Percentiles rank a stretch among this genome's conserved stretches.
Evolutionary conservation across 164 flowering plant genomes (phyloP).

Genomic region (Brasenia schreberi): DNA sequence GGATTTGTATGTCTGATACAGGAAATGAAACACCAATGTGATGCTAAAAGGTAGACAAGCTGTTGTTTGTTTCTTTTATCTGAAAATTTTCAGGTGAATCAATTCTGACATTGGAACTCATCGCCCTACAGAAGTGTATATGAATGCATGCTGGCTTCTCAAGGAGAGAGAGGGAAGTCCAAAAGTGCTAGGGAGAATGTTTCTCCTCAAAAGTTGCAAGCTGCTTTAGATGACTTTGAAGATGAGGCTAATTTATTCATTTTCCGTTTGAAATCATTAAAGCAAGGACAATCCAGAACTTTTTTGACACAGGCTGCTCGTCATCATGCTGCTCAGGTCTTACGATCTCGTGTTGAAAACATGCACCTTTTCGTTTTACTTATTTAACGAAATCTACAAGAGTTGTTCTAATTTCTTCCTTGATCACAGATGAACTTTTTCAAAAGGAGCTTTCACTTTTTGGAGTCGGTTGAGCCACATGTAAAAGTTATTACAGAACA

Average conservation of each 20-base stretch:
- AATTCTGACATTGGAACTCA: neutral
- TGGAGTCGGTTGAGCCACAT: conserved; percentile 74
- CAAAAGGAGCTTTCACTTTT: conserved; percentile 51
- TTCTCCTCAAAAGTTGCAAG: conserved; percentile 46
- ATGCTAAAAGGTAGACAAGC: conserved; percentile 61
- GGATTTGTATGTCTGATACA: conserved; percentile 12
- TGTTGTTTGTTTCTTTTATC: conserved; percentile 3
- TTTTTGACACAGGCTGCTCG: conserved; percentile 92
- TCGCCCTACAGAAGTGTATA: conserved; percentile 35
- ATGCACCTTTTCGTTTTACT: neutral
- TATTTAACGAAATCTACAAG: neutral
- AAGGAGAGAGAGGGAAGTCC: conserved; percentile 52
- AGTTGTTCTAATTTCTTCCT: conserved; percentile 8
- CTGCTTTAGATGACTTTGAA: conserved; percentile 67
- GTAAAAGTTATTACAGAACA: conserved; percentile 47
- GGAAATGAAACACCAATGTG: conserved; percentile 93
- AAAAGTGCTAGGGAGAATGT: conserved; percentile 41
- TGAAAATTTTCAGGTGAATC: conserved; percentile 1
- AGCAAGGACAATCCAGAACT: conserved; percentile 81
- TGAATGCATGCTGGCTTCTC: conserved; percentile 42
- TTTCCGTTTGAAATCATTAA: conserved; percentile 79
- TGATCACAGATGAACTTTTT: conserved; percentile 62
- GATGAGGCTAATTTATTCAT: conserved; percentile 74
- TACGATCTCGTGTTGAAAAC: neutral
- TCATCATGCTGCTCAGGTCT: conserved; percentile 97